phyloP scores from a whole-genome alignment of 805 yeast species.

The Candida hispaniensis region DNA sequence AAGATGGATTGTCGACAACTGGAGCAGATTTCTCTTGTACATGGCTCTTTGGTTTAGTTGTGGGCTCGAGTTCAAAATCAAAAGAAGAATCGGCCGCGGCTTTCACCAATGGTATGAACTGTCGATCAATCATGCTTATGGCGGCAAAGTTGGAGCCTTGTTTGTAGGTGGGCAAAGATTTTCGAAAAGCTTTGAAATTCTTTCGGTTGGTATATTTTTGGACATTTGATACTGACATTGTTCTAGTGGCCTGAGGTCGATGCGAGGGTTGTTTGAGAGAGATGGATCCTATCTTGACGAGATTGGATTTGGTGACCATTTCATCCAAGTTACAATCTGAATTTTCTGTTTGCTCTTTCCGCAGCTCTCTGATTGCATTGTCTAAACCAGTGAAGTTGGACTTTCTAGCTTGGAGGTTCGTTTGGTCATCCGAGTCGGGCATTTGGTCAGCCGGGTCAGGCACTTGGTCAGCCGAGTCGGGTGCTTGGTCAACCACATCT shows the following conservation, averaged over 20 bases:
- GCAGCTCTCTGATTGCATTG: too few species aligned
- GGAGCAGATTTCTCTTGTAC: conserved; percentile 3
- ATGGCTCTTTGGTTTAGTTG: too few species aligned
- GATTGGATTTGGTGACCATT: conserved; percentile 1
- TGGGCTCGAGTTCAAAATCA: conserved; percentile 3
- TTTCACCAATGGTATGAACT: neutral
- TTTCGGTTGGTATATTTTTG: conserved; percentile 6
- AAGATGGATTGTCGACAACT: neutral
- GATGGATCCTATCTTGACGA: conserved; percentile 5
- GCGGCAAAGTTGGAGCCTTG: neutral
- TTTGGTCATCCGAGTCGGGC: too few species aligned
- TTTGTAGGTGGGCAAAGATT: conserved; percentile 2
- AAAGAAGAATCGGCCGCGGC: neutral
- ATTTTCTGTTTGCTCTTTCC: too few species aligned
- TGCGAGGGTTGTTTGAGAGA: conserved; percentile 5
- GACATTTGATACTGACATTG: conserved; percentile 6
- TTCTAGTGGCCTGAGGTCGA: conserved; percentile 8
- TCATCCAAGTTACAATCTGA: neutral
- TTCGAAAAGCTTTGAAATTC: conserved; percentile 8
- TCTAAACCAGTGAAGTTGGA: too few species aligned
- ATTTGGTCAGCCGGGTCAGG: too few species aligned
- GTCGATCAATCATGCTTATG: conserved; percentile 6
- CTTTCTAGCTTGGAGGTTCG: too few species aligned
- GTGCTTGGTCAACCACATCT: too few species aligned
- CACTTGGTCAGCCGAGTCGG: too few species aligned